A percentile compares a stretch with the other conserved stretches of the same genome.
These are phyloP conservation scores for Rhodotorula kratochvilovae DNA, from an alignment of 768 basidiomycete genomes.

Conservation along the genomic window DNA sequence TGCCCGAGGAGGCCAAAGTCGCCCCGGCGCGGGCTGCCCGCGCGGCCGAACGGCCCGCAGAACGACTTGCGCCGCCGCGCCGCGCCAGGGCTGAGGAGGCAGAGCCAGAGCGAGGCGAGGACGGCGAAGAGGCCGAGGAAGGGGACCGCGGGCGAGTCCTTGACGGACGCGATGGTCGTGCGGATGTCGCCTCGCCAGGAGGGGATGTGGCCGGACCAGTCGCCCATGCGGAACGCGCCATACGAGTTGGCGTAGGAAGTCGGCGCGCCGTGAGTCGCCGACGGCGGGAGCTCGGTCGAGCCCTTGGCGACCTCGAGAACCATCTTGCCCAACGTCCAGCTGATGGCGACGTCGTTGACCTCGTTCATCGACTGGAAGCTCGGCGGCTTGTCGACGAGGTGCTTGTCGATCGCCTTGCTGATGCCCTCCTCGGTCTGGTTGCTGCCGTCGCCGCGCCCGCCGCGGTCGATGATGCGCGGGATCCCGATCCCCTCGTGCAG, in stretches of 20 bases:
- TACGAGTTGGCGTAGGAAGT: not conserved
- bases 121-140: conserved; percentile 20
- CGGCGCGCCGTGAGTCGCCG: not conserved
- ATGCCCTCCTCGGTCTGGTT: conserved; percentile 60
- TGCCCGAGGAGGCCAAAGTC: conserved; percentile 26
- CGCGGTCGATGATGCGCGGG: conserved; percentile 78
- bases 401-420: conserved; percentile 72
- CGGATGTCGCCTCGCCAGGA: conserved; percentile 21
- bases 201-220: conserved; percentile 34
- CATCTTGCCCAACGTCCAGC: conserved; percentile 99
- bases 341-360: conserved; percentile 89
- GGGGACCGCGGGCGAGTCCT: conserved; percentile 18
- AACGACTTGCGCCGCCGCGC: conserved; percentile 20
- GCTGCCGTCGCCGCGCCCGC: conserved; percentile 57
- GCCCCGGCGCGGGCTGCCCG: not conserved
- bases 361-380: conserved; percentile 89
- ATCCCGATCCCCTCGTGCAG: conserved; percentile 93
- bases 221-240: not conserved
- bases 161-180: conserved; percentile 26
- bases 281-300: conserved; percentile 17
- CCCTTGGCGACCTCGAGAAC: conserved; percentile 70
- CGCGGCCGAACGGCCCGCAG: conserved; percentile 7
- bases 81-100: conserved; percentile 13
- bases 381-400: conserved; percentile 53
- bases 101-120: conserved; percentile 14